Conservation (phyloP, 1,139 yeast genomes). For the Candida anutae region DNA sequence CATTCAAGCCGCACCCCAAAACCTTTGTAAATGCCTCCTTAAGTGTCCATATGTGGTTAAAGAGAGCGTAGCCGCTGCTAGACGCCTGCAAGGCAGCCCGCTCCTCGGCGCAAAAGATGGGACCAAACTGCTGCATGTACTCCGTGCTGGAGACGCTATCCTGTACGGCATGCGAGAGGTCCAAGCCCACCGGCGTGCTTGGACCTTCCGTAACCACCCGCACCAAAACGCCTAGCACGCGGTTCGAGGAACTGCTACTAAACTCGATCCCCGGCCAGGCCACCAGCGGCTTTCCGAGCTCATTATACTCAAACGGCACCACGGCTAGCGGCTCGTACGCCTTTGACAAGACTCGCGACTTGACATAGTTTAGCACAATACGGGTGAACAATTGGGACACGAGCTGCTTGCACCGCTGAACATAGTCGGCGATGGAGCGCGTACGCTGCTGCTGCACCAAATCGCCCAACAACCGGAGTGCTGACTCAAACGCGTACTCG, state of each 20-base stretch:
- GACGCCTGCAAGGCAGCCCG: constrained; percentile 15
- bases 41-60: constrained; percentile 61
- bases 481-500: constrained; percentile 27
- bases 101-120: constrained; percentile 43
- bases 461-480: constrained; percentile 30
- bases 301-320: constrained; percentile 16
- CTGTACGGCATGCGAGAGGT: constrained; percentile 51
- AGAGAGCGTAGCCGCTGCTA: constrained; percentile 18
- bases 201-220: too few species aligned
- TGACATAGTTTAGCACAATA: constrained; percentile 16
- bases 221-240: constrained; percentile 38
- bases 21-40: constrained; percentile 65
- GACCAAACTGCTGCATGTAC: constrained; percentile 37
- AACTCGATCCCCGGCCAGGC: constrained; percentile 20
- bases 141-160: constrained; percentile 21
- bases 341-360: constrained; percentile 3
- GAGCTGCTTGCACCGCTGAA: constrained; percentile 13
- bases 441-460: constrained; percentile 26
- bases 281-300: constrained; percentile 30
- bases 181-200: constrained; percentile 42
- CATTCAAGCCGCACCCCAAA: constrained; percentile 54
- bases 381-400: constrained; percentile 17
- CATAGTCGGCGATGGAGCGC: constrained; percentile 17
- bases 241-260: constrained; percentile 52
- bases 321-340: constrained; percentile 13